Percentiles rank a stretch among this genome's conserved stretches.
phyloP scores from a whole-genome alignment of 2,329 filamentous ascomycete genomes.

The Westerdykella ornata region DNA sequence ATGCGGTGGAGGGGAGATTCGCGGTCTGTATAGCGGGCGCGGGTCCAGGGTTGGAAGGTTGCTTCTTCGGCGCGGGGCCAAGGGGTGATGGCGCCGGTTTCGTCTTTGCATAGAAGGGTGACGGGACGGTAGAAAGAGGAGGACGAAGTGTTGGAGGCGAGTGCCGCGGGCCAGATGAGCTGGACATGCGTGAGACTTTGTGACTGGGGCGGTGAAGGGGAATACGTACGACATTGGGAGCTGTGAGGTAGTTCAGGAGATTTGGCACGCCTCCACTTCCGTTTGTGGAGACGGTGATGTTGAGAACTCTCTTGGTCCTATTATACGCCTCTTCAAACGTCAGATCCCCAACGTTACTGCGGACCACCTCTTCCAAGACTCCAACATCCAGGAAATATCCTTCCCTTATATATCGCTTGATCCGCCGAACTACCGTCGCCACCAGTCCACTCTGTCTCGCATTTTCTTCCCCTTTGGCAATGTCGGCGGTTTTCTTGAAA shows the following conservation, averaged over 20 bases:
- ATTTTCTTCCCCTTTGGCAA: conserved; percentile 14
- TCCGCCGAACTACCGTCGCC: conserved; percentile 57
- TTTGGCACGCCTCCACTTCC: conserved; percentile 71
- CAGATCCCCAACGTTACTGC: conserved; percentile 76
- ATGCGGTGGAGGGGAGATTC: conserved; percentile 64
- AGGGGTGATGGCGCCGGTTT: conserved; percentile 63
- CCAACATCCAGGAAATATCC: conserved; percentile 79
- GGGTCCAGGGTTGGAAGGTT: conserved; percentile 62
- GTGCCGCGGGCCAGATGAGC: conserved; percentile 74
- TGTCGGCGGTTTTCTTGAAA: conserved; percentile 49
- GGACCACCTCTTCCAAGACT: conserved; percentile 76
- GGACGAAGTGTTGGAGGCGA: conserved; percentile 66
- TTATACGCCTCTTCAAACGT: conserved; percentile 92
- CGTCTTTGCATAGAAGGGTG: conserved; percentile 71
- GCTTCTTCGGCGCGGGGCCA: conserved; percentile 60
- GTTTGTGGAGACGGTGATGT: conserved; percentile 80
- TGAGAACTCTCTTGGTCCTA: conserved; percentile 76
- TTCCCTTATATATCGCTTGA: conserved; percentile 62
- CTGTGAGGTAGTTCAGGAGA: conserved; percentile 84
- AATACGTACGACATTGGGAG: conserved; percentile 75
- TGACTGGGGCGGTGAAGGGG: background rate
- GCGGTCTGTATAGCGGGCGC: conserved; percentile 57
- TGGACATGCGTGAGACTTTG: conserved; percentile 30
- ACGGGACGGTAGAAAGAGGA: conserved; percentile 60
- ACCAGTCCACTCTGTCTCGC: conserved; percentile 35